Evolutionary conservation across 257 asterid genomes (phyloP), one percentile per base, ranked within the genome.

Genomic region (Solanum ossicruentum): DNA sequence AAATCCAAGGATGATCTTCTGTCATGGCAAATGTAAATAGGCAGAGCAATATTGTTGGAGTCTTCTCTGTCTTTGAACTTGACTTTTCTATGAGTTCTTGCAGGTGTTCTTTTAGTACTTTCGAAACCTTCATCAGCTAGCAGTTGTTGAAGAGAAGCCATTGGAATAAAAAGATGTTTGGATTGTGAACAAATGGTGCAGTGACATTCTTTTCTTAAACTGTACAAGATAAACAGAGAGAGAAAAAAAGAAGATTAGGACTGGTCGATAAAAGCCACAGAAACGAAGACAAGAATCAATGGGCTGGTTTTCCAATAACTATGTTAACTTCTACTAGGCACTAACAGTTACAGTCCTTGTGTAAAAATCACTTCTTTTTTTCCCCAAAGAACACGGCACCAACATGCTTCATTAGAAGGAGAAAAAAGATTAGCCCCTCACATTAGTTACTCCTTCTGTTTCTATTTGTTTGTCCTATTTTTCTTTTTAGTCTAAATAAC

Each of bases 81-180:
- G 54, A 90, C 93, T 28, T 91, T 93, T 39, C 90, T 93, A 52
- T 23, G 85, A 77, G 90, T 87, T 82, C 86, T 85, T 58, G 49
- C 54, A 43, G 81, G 83, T 49, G 85, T 90, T 82, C 41, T 41
- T 17, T 84, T 87, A 60, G 75, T 85, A 86, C 80, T 86, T 86
- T 84, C 88, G 45, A 91, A 88, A 45, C 96, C 96, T n/a, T 92
- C 95, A 82, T 90, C 88, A n/a, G 88, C 87, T 54, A 93, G 90
- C 80, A 94, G 92, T 71, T 94, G 91, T 63, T 91, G 98, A 85
- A 94, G 91, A 88, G 98, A 93, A 2, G 97, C 91, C 98, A 94
- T 90, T 72, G 83, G 49, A 52, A 52, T 78, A 78, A 78, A 58
- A 58, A 52, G 78, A 45, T 82, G 56, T 63, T 45, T 61, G 60